Conservation (phyloP, 1,284 basidiomycete species). For the Irpex sp. region DNA sequence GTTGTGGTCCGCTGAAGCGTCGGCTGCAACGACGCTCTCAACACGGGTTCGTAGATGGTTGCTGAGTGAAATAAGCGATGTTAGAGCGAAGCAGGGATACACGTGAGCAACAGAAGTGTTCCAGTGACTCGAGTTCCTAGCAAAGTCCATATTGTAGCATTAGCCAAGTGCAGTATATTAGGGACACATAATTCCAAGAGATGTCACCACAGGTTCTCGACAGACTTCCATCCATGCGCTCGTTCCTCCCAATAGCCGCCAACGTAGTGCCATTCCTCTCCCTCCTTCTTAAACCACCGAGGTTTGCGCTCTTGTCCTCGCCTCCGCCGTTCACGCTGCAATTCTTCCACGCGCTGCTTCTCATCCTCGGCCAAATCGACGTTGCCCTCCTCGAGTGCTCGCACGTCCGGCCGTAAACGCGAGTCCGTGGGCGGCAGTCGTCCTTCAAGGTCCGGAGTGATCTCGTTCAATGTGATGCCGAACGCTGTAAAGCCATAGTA, state of each 20-base stretch:
- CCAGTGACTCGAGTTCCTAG: slow-evolving; percentile 1
- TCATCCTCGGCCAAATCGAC: slow-evolving; percentile 73
- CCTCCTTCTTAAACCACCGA: slow-evolving; percentile 70
- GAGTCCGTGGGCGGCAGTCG: slow-evolving; percentile 84
- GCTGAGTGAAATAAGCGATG: slow-evolving; percentile 1
- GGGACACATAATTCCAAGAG: neutral
- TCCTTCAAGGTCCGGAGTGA: slow-evolving; percentile 65
- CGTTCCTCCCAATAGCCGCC: slow-evolving; percentile 86
- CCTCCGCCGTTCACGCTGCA: slow-evolving; percentile 65
- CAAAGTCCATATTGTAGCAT: slow-evolving; percentile 7
- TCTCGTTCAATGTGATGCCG: slow-evolving; percentile 80
- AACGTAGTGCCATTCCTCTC: slow-evolving; percentile 70
- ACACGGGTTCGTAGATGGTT: neutral
- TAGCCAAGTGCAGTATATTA: slow-evolving; percentile 5
- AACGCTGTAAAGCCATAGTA: slow-evolving; percentile 85
- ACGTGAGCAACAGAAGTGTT: slow-evolving; percentile 2
- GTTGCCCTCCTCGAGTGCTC: slow-evolving; percentile 82
- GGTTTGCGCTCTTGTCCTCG: slow-evolving; percentile 53
- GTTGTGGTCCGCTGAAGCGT: slow-evolving; percentile 2
- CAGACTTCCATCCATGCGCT: slow-evolving; percentile 56
- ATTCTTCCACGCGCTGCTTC: slow-evolving; percentile 75
- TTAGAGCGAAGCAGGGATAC: neutral
- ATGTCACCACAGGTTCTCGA: slow-evolving; percentile 61
- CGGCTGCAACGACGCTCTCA: slow-evolving; percentile 1
- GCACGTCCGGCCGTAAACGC: slow-evolving; percentile 80